These are phyloP conservation scores for Coemansia umbellata DNA, from an alignment of 192 early-diverging fungal species.

Conservation along the genomic window DNA sequence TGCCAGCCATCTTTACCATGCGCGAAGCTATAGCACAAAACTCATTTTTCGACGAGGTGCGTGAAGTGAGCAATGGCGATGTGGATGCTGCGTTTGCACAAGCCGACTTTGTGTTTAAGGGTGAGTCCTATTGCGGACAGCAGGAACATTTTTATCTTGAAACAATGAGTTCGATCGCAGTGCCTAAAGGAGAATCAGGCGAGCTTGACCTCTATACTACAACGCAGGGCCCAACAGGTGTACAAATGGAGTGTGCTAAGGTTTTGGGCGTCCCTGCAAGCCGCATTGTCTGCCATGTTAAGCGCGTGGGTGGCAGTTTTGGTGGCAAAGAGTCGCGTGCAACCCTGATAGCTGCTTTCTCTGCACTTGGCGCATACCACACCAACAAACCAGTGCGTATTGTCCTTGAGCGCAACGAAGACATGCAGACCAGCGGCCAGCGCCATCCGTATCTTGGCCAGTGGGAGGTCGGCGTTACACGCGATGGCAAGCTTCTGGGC, in stretches of 20 bases:
- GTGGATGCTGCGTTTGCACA: conserved; percentile 54
- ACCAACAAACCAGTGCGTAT: conserved; percentile 63
- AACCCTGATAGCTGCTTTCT: conserved; percentile 57
- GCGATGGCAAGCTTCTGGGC: conserved; percentile 62
- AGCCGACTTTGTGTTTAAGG: conserved; percentile 56
- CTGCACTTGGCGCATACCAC: conserved; percentile 70
- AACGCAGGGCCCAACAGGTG: conserved; percentile 75
- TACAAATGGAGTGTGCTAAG: conserved; percentile 65
- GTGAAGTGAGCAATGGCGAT: conserved; percentile 60
- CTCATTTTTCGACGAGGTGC: conserved; percentile 57
- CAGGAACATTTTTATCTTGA: conserved; percentile 92
- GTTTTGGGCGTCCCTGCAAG: conserved; percentile 67
- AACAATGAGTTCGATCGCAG: conserved; percentile 64
- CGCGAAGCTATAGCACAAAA: conserved; percentile 71
- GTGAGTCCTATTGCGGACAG: conserved; percentile 53
- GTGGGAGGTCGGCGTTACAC: conserved; percentile 72
- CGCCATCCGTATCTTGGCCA: conserved; percentile 76
- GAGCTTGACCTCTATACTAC: conserved; percentile 77
- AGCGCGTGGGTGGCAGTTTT: conserved; percentile 86
- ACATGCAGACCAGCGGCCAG: conserved; percentile 71
- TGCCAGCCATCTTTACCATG: conserved; percentile 68
- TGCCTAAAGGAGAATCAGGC: conserved; percentile 70
- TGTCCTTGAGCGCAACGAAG: conserved; percentile 80
- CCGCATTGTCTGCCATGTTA: conserved; percentile 70
- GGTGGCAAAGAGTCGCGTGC: conserved; percentile 75